Evolutionary conservation across 169 alveolate genomes (phyloP), one percentile per base, ranked within the genome.

Genomic region (Condylostoma magnum): DNA sequence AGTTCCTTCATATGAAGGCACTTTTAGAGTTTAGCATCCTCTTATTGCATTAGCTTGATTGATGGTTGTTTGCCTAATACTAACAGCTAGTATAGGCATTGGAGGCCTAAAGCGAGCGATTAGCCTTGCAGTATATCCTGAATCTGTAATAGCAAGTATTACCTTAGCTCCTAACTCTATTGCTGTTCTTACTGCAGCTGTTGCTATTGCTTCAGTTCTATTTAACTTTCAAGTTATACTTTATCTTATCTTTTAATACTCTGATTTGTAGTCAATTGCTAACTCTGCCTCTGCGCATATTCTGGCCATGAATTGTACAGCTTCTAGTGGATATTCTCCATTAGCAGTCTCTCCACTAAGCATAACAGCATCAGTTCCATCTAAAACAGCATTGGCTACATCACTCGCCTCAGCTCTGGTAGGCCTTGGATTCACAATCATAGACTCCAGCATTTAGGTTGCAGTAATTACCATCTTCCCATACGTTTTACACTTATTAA

Each of bases 371-470:
- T 98, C 99, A 12, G 99, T 85, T 36, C 99, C 99, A 77, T 98
- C 99, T 37, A 97, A 74, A 20, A 98, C 99, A 0, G 99, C 99
- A 77, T 97, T 98, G 63, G 99, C 99, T 54, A 97, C 99, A 93
- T 98, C 99, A 6, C 98, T 88, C 30, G 98, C 98, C 79, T 98
- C 99, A 12, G 99, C 99, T 66, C 99, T 92, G 8, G 99, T 97
- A 8, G 99, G 99, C 74, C 99, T 86, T 15, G 99, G 99, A 70
- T 95, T 96, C 20, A 89, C 93, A 28, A 95, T 91, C 99, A 97
- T 97, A 47, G 99, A 94, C 82, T 96, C 99, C 58, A 97, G 86
- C 99, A 98, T 98, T 91, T 98, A 98, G 2, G 99, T 98, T 31
- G 99, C 99, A 28, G 98, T 96, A 36, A 98, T 92, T 18, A 96